phyloP scores from a whole-genome alignment of 768 basidiomycete species.

The Podaxis rugospora region DNA sequence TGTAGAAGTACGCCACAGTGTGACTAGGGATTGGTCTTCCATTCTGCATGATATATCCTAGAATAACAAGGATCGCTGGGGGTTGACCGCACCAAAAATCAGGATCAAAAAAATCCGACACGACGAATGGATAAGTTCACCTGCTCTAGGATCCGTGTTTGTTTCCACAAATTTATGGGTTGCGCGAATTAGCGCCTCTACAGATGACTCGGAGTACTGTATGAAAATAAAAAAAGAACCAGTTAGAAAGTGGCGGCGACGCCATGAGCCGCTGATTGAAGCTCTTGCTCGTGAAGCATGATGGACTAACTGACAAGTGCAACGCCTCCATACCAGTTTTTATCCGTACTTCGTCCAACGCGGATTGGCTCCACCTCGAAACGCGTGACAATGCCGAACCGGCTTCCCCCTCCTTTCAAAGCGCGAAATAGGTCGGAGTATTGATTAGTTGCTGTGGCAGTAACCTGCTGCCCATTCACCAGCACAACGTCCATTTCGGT shows the following conservation, averaged over 20 bases:
- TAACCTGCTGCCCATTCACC: constrained; percentile 34
- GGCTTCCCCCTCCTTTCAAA: constrained; percentile 41
- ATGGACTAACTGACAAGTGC: constrained; percentile 30
- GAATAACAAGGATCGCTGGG: constrained; percentile 3
- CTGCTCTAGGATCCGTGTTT: constrained; percentile 33
- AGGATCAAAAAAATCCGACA: background rate
- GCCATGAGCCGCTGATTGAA: constrained; percentile 10
- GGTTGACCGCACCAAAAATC: background rate
- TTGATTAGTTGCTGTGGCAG: constrained; percentile 34
- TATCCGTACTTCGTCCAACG: constrained; percentile 32
- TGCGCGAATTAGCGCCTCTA: constrained; percentile 32
- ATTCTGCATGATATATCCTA: constrained; percentile 20
- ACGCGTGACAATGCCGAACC: constrained; percentile 41
- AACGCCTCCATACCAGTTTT: constrained; percentile 34
- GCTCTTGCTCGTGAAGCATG: constrained; percentile 13
- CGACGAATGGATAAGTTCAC: constrained; percentile 19
- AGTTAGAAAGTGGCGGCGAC: constrained; percentile 8
- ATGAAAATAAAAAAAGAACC: background rate
- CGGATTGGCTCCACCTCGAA: constrained; percentile 36
- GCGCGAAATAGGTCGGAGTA: constrained; percentile 40
- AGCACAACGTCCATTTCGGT: constrained; percentile 39
- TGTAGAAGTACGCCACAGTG: constrained; percentile 30
- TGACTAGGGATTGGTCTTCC: constrained; percentile 21
- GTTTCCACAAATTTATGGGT: constrained; percentile 31
- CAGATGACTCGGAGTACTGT: constrained; percentile 33